Evolutionary conservation across 23 red algal species (phyloP), one percentile per base, ranked within the genome.

Genomic region (Gracilaria gracilis): DNA sequence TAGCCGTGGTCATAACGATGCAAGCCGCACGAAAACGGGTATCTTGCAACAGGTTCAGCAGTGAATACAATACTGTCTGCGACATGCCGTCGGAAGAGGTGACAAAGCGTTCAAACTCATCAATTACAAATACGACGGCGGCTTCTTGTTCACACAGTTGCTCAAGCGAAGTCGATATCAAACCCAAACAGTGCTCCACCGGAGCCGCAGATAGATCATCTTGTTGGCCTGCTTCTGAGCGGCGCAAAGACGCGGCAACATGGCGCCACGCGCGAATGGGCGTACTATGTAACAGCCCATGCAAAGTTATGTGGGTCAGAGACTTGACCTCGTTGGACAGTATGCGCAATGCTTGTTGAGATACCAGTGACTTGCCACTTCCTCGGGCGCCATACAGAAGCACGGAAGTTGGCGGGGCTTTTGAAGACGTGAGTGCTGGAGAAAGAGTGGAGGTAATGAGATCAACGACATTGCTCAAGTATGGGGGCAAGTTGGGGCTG

Each of bases 41-140:
- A 46, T 85, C 81, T 79, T 93, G 90, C 16, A 87, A 38, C 0
- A 85, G 64, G 40, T 93, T 93, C 13, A 93, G 47, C 34, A 93
- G 62, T 32, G 61, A 84, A 28, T 93, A 93, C 8, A 93, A 55
- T 4, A 93, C 53, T 15, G 79, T 87, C 34, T 93, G 90, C 13
- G 79, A 54, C 39, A 55, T 32, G 32, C 72, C 31, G 11, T 83
- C 75, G 9, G 61, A 77, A 2, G 88, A 69, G 28, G 49, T 87
- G 83, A 66, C 83, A 57, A 91, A 91, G 0, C 42, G 42, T 37
- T 91, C 65, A 53, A 91, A 69, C 27, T 67, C 75, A 55, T 91
- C 75, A 9, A 91, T 34, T 21, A 91, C 50, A 55, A 91, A 91
- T 51, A 91, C 24, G 46, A 91, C 27, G 19, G 84, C 58, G 35